phyloP scores from a whole-genome alignment of 257 asterid genomes.

The Nicotiana obtusifolia region DNA sequence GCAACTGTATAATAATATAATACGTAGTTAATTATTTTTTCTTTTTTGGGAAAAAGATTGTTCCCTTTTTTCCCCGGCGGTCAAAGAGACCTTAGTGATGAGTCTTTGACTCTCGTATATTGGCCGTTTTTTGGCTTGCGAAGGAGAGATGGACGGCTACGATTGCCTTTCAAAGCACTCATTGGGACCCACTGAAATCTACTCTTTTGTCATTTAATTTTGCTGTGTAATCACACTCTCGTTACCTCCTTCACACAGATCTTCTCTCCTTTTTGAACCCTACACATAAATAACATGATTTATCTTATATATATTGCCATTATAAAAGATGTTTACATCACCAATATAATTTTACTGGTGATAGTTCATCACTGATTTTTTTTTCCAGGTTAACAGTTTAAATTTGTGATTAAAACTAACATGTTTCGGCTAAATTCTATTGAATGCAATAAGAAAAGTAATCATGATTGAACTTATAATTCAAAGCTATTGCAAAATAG shows the following conservation, averaged over 20 bases:
- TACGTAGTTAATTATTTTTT: neutral
- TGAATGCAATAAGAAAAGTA: no score
- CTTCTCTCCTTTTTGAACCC: neutral
- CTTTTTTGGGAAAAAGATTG: neutral
- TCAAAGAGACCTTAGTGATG: slow-evolving; percentile 27
- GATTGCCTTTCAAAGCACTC: neutral
- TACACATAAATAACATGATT: no score
- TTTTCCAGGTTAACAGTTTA: no score
- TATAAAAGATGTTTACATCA: no score
- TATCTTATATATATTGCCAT: no score
- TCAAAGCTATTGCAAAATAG: no score
- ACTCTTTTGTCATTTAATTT: neutral
- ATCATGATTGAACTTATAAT: no score
- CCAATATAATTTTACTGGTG: no score
- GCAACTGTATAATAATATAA: neutral
- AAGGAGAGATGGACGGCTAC: neutral
- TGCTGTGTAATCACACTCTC: neutral
- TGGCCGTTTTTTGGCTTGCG: slow-evolving; percentile 9
- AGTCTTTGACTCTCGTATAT: slow-evolving; percentile 29
- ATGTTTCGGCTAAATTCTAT: no score
- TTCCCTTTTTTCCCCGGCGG: neutral
- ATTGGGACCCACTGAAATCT: slow-evolving; percentile 7
- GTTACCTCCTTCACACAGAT: neutral
- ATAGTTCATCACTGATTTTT: no score
- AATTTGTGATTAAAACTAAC: no score